A percentile compares a stretch with the other conserved stretches of the same genome.
Conservation (phyloP, 2,329 filamentous ascomycete genomes). For the Fusarium brachygibbosum region DNA sequence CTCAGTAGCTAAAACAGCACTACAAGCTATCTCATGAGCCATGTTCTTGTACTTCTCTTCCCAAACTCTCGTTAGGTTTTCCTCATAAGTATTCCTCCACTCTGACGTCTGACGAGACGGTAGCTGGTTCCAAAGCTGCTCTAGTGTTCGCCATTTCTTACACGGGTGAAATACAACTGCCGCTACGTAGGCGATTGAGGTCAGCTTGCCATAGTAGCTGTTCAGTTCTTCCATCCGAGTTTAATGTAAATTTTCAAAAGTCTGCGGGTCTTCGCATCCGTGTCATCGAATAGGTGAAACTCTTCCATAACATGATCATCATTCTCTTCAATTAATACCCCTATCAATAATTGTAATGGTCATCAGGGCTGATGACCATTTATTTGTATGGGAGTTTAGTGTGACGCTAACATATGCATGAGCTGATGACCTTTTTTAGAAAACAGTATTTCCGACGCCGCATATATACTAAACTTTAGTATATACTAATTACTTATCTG, state of each 20-base stretch:
- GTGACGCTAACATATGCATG: too few species aligned
- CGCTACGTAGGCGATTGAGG: not conserved
- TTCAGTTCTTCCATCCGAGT: conserved; percentile 7
- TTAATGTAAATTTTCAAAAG: not conserved
- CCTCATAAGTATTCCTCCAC: not conserved
- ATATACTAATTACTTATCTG: too few species aligned
- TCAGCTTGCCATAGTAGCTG: conserved; percentile 1
- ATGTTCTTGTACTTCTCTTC: conserved; percentile 5
- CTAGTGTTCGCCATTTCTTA: conserved; percentile 5
- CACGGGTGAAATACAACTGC: not conserved
- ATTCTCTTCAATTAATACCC: too few species aligned
- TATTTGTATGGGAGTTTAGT: too few species aligned
- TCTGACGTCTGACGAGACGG: not conserved
- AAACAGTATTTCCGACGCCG: too few species aligned
- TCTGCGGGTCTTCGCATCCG: not conserved
- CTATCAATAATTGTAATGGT: too few species aligned
- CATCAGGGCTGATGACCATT: too few species aligned
- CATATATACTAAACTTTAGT: too few species aligned
- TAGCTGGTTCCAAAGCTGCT: not conserved
- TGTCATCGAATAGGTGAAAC: too few species aligned
- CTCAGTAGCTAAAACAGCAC: not conserved
- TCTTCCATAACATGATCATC: too few species aligned
- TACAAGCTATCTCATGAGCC: not conserved
- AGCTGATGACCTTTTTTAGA: too few species aligned
- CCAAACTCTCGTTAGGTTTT: not conserved